A percentile compares a stretch with the other conserved stretches of the same genome.
Evolutionary conservation across 768 basidiomycete species (phyloP).

Genomic region (Paxillus rubicundulus): DNA sequence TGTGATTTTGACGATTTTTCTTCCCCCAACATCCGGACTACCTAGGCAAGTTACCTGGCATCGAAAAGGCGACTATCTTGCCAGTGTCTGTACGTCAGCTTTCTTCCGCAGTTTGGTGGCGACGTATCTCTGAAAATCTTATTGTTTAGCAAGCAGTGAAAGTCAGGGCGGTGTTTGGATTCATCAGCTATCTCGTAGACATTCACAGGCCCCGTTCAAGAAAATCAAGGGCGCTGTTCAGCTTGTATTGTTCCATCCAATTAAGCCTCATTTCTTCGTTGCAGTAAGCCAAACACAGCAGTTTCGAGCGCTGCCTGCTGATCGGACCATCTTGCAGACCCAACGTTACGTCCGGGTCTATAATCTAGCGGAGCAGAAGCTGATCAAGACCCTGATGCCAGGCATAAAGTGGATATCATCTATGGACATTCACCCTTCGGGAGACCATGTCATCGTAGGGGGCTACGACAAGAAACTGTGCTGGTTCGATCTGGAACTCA

Average conservation of each 20-base stretch:
- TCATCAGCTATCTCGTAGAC: slow-evolving; percentile 88
- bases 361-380: slow-evolving; percentile 89
- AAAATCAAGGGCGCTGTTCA: slow-evolving; percentile 91
- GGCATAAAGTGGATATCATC: slow-evolving; percentile 97
- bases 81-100: slow-evolving; percentile 83
- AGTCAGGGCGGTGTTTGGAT: slow-evolving; percentile 89
- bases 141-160: slow-evolving; percentile 54
- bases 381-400: slow-evolving; percentile 91
- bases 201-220: slow-evolving; percentile 97
- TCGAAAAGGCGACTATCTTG: slow-evolving; percentile 90
- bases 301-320: slow-evolving; percentile 9
- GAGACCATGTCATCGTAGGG: slow-evolving; percentile 95
- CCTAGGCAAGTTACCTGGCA: slow-evolving; percentile 91
- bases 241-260: slow-evolving; percentile 90
- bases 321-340: slow-evolving; percentile 52
- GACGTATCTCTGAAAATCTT: slow-evolving; percentile 11
- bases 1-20: slow-evolving; percentile 56
- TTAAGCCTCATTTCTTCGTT: slow-evolving; percentile 94
- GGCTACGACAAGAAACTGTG: slow-evolving; percentile 97
- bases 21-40: slow-evolving; percentile 65
- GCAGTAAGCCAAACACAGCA: slow-evolving; percentile 60
- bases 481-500: slow-evolving; percentile 98
- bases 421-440: slow-evolving; percentile 94
- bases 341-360: slow-evolving; percentile 96
- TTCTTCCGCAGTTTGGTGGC: background rate